These are phyloP conservation scores for Straminergon stramineum DNA, from an alignment of 225 moss, liverwort and hornwort species.

Conservation along the genomic window DNA sequence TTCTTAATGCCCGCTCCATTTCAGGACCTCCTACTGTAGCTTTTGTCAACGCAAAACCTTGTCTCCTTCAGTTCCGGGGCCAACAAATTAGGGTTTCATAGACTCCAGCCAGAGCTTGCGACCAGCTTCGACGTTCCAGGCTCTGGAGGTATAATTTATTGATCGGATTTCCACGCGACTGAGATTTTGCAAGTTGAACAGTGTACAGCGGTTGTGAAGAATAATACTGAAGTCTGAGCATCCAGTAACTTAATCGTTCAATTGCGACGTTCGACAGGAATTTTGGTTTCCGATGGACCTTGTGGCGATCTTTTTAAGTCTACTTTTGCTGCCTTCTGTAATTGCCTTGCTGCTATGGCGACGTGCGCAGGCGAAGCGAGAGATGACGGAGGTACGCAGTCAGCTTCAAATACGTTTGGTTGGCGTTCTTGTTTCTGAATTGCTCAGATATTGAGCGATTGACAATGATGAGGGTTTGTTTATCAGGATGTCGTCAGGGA, in stretches of 20 bases:
- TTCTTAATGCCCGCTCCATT: too few species aligned
- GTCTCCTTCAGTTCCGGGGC: neutral
- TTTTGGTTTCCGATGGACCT: conserved; percentile 15
- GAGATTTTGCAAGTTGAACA: neutral
- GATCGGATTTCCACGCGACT: neutral
- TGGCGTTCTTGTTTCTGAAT: neutral
- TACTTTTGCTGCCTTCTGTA: conserved; percentile 20
- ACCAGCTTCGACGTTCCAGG: neutral
- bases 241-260: neutral
- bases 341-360: conserved; percentile 40
- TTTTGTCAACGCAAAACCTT: neutral
- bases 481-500: conserved; percentile 10
- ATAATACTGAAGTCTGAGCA: neutral
- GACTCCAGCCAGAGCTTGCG: neutral
- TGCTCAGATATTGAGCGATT: neutral
- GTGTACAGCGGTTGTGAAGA: neutral
- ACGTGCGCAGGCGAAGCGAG: neutral
- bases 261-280: neutral
- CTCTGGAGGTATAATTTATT: neutral
- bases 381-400: neutral
- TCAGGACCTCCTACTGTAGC: too few species aligned
- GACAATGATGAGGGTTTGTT: neutral
- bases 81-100: neutral
- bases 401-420: neutral
- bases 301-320: conserved; percentile 11